phyloP scores from a whole-genome alignment of 2,329 filamentous ascomycete species.

The Talaromyces sp. region DNA sequence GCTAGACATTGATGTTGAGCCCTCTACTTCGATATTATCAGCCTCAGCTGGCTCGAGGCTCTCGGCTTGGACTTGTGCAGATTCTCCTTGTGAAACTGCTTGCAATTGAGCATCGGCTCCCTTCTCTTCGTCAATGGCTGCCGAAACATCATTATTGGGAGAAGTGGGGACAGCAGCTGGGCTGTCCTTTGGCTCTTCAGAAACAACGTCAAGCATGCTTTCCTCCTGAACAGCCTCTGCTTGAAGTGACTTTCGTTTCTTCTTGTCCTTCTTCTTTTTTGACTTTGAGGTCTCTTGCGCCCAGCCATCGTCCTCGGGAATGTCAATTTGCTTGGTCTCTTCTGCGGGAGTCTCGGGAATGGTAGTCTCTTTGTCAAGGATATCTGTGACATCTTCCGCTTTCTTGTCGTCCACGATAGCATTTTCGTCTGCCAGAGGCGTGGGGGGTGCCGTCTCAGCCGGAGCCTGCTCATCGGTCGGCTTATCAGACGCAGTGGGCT shows the following conservation, averaged over 20 bases:
- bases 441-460: background rate
- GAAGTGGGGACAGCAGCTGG: background rate
- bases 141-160: background rate
- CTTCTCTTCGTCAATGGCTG: background rate
- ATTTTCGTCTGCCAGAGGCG: background rate
- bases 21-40: slow-evolving; percentile 3
- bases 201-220: background rate
- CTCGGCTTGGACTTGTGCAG: background rate
- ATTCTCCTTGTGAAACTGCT: background rate
- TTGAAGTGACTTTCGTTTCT: slow-evolving; percentile 28
- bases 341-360: background rate
- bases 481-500: slow-evolving; percentile 13
- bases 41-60: background rate
- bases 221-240: slow-evolving; percentile 7
- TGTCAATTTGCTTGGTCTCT: background rate
- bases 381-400: background rate
- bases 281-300: slow-evolving; percentile 20
- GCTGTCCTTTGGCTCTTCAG: background rate
- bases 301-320: background rate
- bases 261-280: slow-evolving; percentile 37
- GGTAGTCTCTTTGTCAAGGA: background rate
- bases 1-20: background rate
- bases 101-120: background rate
- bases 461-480: background rate
- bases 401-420: background rate